Evolutionary conservation across 306 rosid species (phyloP), one percentile per base, ranked within the genome.

Genomic region (Biancaea sappan): DNA sequence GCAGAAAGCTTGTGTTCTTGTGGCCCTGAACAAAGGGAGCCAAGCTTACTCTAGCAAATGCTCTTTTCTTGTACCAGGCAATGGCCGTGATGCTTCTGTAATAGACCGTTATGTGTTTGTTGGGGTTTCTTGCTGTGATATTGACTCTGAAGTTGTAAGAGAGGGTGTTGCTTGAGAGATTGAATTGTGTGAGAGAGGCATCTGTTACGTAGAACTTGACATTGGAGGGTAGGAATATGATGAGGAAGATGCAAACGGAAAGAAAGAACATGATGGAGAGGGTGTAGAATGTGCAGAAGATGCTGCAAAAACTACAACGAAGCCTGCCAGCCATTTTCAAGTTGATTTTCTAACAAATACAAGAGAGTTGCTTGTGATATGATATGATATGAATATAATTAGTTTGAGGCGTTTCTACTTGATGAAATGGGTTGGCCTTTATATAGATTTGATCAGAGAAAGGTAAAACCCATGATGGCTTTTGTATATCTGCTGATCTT

Each of bases 21-120:
- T 80, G 77, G 1, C 84, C 87, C 80, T 80, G 87, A 2, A 73
- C 78, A 62, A 84, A 84, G 32, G 84, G 85, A 25, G 77, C 4
- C 32, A 83, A 54, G 13, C 16, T 59, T 28, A 67, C 64, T 1
- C 7, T 0, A 31, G 12, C 37, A 25, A 80, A 77, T 0, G 1
- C 22, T 13, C 53, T 80, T 0, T 80, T 69, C 57, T 74, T 80
- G 79, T 80, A 80, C 78, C 73, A 69, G n/a, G 77, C 78, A 11
- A 68, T 40, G 2, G 65, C 72, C 0, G 6, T 41, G 68, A 84
- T 69, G 21, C 63, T 22, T 28, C 79, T 73, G 16, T 76, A 83
- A 40, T 71, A 34, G 5, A 83, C 76, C 4, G 54, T 24, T 50
- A 58, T 48, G 41, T 72, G 15, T 14, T 77, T 67, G 82, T 77